Evolutionary conservation across 2,329 filamentous ascomycete species (phyloP), one percentile per base, ranked within the genome.

Genomic region (Chaetomiaceae sp.): DNA sequence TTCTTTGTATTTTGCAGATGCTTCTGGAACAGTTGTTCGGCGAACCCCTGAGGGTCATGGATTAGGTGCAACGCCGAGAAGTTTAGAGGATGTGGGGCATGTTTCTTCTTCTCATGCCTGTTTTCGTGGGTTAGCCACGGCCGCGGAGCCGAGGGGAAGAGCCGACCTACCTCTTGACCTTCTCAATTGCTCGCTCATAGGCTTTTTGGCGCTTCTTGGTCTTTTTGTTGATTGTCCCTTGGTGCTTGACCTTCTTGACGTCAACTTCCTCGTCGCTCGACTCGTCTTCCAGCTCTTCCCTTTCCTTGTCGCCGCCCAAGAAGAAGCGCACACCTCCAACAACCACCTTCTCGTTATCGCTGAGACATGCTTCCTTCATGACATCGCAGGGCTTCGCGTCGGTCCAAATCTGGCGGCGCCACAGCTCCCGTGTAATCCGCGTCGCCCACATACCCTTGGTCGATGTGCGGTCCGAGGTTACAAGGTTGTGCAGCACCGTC

Each of bases 351-450:
- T 95, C 89, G 62, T 96, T 95, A 47, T 96, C 87, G 3, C 89
- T 84, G 52, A 99, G 73, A 50, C 86, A 85, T 0, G 92, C 90
- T 71, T 96, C 88, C 72, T 95, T 95, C 91, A 99, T 97, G 60
- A 97, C 89, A 65, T 96, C 90, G n/a, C 97, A 94, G 0, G 92
- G 85, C 68, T 91, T 94, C 2, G 90, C 82, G 64, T 99, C 94
- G 9, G 88, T 90, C 94, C 94, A 99, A 58, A 97, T 85, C 63
- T 96, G 91, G 42, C 92, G 82, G 72, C 91, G 95, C 94, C 94
- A 99, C 65, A 99, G 76, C 73, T 99, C 94, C 57, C 92, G 81
- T 4, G 91, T 95, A 59, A 99, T 81, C 71, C 96, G 96, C 56
- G 96, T 90, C 3, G 94, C 90, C 94, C 94, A 99, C 45, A 99